phyloP scores from a whole-genome alignment of 163 green algal genomes.

The Chloroidium sp. region DNA sequence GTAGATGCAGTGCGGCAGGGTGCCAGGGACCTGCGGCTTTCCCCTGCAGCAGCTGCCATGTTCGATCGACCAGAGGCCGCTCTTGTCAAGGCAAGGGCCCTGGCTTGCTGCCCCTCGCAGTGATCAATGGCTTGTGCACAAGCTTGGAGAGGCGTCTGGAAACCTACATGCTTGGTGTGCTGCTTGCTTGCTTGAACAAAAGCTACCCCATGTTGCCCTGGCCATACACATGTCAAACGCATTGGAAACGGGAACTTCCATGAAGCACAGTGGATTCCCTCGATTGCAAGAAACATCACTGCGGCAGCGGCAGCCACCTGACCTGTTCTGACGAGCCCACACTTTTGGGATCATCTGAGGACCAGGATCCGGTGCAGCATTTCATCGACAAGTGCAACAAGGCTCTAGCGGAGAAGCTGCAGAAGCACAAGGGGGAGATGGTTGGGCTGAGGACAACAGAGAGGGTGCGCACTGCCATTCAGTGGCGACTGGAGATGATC shows the following conservation, averaged over 20 bases:
- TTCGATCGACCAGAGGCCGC: conserved; percentile 14
- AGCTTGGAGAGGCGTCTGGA: neutral
- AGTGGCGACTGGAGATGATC: conserved; percentile 44
- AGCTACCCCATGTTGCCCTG: neutral
- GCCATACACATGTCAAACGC: no score
- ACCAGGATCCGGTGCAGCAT: conserved; percentile 7
- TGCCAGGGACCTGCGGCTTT: conserved; percentile 33
- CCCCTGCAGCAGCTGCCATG: conserved; percentile 26
- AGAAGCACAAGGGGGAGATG: conserved; percentile 13
- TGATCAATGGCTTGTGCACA: neutral
- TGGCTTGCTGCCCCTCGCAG: neutral
- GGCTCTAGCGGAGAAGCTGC: conserved; percentile 17
- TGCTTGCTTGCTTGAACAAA: neutral
- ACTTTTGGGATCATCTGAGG: neutral
- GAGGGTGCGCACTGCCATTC: conserved; percentile 18
- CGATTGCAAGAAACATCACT: neutral
- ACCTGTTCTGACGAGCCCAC: neutral
- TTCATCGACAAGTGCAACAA: conserved; percentile 35
- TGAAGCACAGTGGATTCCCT: neutral
- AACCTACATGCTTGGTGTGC: no score
- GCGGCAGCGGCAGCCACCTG: neutral
- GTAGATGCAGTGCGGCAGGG: conserved; percentile 18
- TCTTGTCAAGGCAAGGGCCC: conserved; percentile 27
- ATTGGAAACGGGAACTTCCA: no score
- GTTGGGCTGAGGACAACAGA: conserved; percentile 16